Evolutionary conservation across 2,329 filamentous ascomycete genomes (phyloP).

Genomic region (Chrysoporthe deuterocubensis): DNA sequence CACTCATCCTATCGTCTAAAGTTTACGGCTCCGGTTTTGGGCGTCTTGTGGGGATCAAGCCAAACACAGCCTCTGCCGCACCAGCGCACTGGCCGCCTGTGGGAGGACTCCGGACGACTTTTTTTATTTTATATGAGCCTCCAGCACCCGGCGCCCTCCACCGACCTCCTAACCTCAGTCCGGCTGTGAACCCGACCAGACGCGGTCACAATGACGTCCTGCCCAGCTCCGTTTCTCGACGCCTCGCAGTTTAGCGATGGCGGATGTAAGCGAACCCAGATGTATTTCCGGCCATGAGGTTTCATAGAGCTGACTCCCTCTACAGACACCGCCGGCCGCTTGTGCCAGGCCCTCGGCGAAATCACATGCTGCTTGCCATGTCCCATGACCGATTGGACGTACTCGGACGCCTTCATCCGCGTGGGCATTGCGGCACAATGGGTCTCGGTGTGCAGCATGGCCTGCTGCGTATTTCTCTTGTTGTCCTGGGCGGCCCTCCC

Average conservation of each 20-base stretch:
- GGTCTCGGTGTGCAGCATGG: constrained; percentile 75
- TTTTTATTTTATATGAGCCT: neutral
- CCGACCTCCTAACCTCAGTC: neutral
- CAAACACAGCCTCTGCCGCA: constrained; percentile 6
- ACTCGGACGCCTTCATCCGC: constrained; percentile 61
- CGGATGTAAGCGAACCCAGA: constrained; percentile 26
- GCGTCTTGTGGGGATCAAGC: neutral
- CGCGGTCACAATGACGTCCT: constrained; percentile 22
- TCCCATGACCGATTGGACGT: constrained; percentile 79
- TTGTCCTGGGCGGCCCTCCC: constrained; percentile 80
- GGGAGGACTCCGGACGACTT: neutral
- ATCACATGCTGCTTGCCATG: constrained; percentile 87
- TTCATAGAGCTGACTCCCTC: constrained; percentile 36
- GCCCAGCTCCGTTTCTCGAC: constrained; percentile 28
- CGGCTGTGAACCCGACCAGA: too few species aligned
- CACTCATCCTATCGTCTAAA: neutral
- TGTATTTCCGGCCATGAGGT: neutral
- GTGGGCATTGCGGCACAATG: constrained; percentile 75
- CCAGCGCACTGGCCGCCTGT: neutral
- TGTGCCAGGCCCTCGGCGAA: constrained; percentile 54
- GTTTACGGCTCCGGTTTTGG: neutral
- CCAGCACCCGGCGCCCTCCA: neutral
- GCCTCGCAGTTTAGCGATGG: constrained; percentile 25
- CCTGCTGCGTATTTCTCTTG: constrained; percentile 76
- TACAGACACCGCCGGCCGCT: constrained; percentile 60